Conservation (phyloP, 768 basidiomycete species). For the Sutorius australiensis region DNA sequence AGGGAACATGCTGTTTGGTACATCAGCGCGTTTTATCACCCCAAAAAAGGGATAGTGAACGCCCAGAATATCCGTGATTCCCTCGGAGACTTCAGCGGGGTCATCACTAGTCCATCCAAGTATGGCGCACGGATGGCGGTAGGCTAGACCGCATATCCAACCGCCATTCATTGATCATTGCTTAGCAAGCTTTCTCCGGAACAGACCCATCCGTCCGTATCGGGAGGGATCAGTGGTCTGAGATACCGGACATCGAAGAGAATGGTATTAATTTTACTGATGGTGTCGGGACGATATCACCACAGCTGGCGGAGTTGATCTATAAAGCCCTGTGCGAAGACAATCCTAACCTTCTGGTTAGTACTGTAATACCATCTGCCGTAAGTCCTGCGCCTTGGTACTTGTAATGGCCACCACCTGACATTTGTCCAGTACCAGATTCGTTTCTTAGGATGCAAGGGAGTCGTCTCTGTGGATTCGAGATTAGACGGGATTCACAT, state of each 20-base stretch:
- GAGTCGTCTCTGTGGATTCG: slow-evolving; percentile 69
- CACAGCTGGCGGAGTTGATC: slow-evolving; percentile 51
- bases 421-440: slow-evolving; percentile 60
- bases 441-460: slow-evolving; percentile 81
- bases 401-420: background rate
- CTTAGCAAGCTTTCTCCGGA: slow-evolving; percentile 71
- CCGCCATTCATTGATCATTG: slow-evolving; percentile 6
- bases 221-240: slow-evolving; percentile 53
- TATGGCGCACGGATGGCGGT: slow-evolving; percentile 74
- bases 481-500: slow-evolving; percentile 53
- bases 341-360: slow-evolving; percentile 33
- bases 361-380: slow-evolving; percentile 51
- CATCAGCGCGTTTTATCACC: slow-evolving; percentile 56
- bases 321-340: slow-evolving; percentile 51
- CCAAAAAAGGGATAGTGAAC: slow-evolving; percentile 42
- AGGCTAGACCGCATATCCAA: background rate
- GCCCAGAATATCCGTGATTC: slow-evolving; percentile 56
- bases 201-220: slow-evolving; percentile 72
- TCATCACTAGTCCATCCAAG: slow-evolving; percentile 64
- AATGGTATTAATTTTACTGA: slow-evolving; percentile 59
- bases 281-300: slow-evolving; percentile 77
- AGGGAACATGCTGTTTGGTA: slow-evolving; percentile 85
- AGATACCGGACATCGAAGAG: slow-evolving; percentile 53
- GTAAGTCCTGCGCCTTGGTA: slow-evolving; percentile 38
- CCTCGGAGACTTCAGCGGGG: slow-evolving; percentile 65